Evolutionary conservation across 2,329 filamentous ascomycete species (phyloP).

Genomic region (Onygena corvina): DNA sequence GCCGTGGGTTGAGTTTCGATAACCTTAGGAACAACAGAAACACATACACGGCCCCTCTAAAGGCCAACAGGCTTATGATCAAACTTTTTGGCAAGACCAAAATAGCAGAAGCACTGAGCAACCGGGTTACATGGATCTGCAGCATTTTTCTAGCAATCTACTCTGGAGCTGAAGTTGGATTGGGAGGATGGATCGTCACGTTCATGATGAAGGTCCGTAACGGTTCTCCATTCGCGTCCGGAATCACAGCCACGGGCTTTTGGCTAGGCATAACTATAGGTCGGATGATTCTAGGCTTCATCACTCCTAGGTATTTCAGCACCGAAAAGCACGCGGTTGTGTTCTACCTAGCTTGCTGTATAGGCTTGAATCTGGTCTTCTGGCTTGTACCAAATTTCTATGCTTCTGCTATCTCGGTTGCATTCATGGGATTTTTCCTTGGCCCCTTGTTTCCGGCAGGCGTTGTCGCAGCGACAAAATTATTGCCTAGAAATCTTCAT

Average conservation of each 20-base stretch:
- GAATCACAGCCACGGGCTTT: constrained; percentile 66
- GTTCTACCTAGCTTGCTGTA: constrained; percentile 52
- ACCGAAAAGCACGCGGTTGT: constrained; percentile 58
- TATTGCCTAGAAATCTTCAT: constrained; percentile 61
- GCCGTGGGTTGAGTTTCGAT: background rate
- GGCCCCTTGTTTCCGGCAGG: constrained; percentile 68
- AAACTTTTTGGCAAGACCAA: constrained; percentile 15
- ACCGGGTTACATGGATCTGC: constrained; percentile 53
- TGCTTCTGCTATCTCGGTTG: constrained; percentile 58
- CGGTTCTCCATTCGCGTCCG: constrained; percentile 57
- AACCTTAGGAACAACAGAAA: background rate
- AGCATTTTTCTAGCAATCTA: constrained; percentile 66
- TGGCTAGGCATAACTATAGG: constrained; percentile 74
- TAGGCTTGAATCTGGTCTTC: constrained; percentile 58
- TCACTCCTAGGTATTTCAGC: constrained; percentile 50
- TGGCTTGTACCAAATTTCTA: constrained; percentile 71
- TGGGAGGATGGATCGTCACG: constrained; percentile 71
- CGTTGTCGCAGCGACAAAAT: constrained; percentile 59
- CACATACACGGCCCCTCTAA: background rate
- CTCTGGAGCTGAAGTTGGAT: constrained; percentile 57
- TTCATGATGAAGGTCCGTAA: constrained; percentile 74
- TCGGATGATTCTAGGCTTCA: constrained; percentile 59
- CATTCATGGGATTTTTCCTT: constrained; percentile 64
- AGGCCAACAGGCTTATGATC: background rate
- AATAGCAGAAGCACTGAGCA: constrained; percentile 22